A percentile compares a stretch with the other conserved stretches of the same genome.
These are phyloP conservation scores for Paecilomyces variotii DNA, from an alignment of 2,329 filamentous ascomycete genomes.

Conservation along the genomic window DNA sequence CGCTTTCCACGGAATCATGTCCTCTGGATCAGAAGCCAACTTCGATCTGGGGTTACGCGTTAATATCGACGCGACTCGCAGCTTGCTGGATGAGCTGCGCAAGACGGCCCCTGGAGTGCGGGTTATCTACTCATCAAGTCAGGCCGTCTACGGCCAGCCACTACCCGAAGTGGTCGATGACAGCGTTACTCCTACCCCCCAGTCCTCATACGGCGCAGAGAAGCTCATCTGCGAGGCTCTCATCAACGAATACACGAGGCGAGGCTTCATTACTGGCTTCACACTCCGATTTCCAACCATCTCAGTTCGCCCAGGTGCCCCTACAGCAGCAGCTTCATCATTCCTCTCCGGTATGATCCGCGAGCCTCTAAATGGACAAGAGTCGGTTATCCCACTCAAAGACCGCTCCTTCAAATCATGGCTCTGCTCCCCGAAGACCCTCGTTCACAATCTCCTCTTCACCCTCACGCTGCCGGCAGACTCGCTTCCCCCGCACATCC, in stretches of 20 bases:
- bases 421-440: constrained; percentile 46
- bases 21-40: constrained; percentile 54
- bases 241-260: constrained; percentile 55
- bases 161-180: constrained; percentile 47
- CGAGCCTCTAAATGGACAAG: constrained; percentile 51
- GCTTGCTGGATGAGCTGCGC: constrained; percentile 47
- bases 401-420: constrained; percentile 45
- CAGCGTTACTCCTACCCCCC: constrained; percentile 48
- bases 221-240: constrained; percentile 56
- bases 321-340: constrained; percentile 54
- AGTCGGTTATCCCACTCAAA: constrained; percentile 47
- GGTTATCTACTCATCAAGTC: constrained; percentile 54
- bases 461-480: constrained; percentile 38
- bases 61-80: constrained; percentile 53
- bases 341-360: constrained; percentile 58
- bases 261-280: constrained; percentile 51
- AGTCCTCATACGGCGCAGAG: constrained; percentile 56
- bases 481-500: constrained; percentile 35
- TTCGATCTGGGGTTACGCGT: constrained; percentile 52
- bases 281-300: constrained; percentile 55
- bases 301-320: constrained; percentile 52
- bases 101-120: constrained; percentile 45
- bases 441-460: constrained; percentile 48
- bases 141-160: constrained; percentile 55
- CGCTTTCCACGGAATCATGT: constrained; percentile 62